phyloP scores from a whole-genome alignment of 768 basidiomycete species.

The Termitomyces sp. region DNA sequence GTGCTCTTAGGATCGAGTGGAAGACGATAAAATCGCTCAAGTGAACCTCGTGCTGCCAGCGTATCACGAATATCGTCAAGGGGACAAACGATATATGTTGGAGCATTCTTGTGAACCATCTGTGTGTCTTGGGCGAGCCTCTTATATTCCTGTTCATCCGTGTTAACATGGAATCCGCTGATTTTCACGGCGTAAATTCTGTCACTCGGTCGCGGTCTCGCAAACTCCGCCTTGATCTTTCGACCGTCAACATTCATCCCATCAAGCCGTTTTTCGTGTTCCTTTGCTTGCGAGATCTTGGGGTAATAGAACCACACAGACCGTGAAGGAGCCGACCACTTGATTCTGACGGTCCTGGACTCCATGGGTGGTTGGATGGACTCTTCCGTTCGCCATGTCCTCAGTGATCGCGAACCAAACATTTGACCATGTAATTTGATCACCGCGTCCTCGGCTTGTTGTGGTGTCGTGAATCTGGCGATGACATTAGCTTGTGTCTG shows the following conservation, averaged over 20 bases:
- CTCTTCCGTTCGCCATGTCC: slow-evolving; percentile 24
- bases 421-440: slow-evolving; percentile 28
- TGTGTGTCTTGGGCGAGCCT: slow-evolving; percentile 27
- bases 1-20: slow-evolving; percentile 26
- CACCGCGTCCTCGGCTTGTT: slow-evolving; percentile 32
- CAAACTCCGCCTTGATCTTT: slow-evolving; percentile 37
- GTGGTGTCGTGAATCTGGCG: slow-evolving; percentile 27
- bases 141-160: slow-evolving; percentile 29
- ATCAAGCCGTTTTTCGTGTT: slow-evolving; percentile 36
- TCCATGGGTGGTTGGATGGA: slow-evolving; percentile 11
- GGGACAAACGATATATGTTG: slow-evolving; percentile 33
- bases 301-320: slow-evolving; percentile 47
- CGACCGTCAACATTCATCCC: slow-evolving; percentile 35
- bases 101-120: slow-evolving; percentile 27
- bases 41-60: slow-evolving; percentile 31
- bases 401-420: slow-evolving; percentile 23
- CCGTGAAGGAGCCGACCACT: slow-evolving; percentile 41
- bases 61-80: slow-evolving; percentile 29
- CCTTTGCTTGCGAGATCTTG: slow-evolving; percentile 39
- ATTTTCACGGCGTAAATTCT: slow-evolving; percentile 41
- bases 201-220: slow-evolving; percentile 30
- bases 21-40: slow-evolving; percentile 39
- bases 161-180: slow-evolving; percentile 36
- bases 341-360: slow-evolving; percentile 34
- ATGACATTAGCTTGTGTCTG: slow-evolving; percentile 17